phyloP scores from a whole-genome alignment of 2,329 filamentous ascomycete genomes.

The Sporothrix variecibatus region DNA sequence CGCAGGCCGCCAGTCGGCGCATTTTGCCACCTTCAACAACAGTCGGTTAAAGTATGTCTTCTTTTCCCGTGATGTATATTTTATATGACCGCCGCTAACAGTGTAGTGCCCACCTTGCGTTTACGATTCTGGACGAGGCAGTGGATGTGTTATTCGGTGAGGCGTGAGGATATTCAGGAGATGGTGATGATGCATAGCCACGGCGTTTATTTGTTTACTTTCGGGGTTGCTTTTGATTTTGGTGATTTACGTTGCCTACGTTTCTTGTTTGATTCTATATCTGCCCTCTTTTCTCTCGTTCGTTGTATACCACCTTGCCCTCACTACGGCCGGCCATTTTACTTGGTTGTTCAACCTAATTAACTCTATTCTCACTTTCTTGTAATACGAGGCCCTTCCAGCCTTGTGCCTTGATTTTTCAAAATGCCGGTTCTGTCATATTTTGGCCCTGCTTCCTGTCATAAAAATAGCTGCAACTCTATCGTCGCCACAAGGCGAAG shows the following conservation, averaged over 20 bases:
- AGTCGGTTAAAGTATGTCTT: constrained; percentile 76
- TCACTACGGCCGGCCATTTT: neutral
- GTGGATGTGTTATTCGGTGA: constrained; percentile 64
- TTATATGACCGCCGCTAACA: constrained; percentile 26
- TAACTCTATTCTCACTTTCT: neutral
- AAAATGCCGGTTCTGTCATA: neutral
- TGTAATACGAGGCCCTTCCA: neutral
- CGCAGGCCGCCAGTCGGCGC: constrained; percentile 83
- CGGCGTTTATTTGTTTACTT: constrained; percentile 12
- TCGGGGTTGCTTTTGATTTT: neutral
- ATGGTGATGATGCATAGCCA: neutral
- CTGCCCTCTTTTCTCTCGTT: neutral
- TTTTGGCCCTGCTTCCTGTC: neutral
- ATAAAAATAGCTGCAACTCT: neutral
- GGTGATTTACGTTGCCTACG: neutral
- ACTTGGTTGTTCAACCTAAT: neutral
- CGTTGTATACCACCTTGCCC: constrained; percentile 11
- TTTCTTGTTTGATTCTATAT: neutral
- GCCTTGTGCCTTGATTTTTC: too few species aligned
- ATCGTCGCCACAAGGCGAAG: neutral
- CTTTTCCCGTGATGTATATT: neutral
- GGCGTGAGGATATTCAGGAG: constrained; percentile 21
- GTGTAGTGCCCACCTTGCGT: constrained; percentile 64
- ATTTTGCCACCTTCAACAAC: constrained; percentile 94
- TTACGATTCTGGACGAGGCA: constrained; percentile 71